Evolutionary conservation across 441 rosid species (phyloP).

Genomic region (Adansonia gregorii): DNA sequence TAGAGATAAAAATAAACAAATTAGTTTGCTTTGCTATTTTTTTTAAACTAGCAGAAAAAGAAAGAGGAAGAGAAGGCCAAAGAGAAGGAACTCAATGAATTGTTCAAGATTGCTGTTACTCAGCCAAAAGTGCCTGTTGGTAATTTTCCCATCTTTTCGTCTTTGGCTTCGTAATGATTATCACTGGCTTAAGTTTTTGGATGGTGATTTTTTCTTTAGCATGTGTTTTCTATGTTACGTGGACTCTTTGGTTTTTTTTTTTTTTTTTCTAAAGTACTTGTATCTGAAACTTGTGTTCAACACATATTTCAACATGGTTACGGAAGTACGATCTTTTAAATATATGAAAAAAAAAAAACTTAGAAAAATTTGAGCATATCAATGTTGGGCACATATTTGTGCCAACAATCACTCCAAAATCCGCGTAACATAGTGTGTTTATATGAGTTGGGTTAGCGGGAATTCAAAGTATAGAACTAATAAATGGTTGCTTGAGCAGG

Average conservation of each 20-base stretch:
- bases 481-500: conserved; percentile 44
- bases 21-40: background rate
- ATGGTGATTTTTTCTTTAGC: background rate
- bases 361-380: background rate
- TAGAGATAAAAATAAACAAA: background rate
- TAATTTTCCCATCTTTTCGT: conserved; percentile 32
- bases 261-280: too few relatives aligned
- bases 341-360: background rate
- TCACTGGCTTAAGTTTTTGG: conserved; percentile 17
- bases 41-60: conserved; percentile 62
- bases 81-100: conserved; percentile 85
- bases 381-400: background rate
- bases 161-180: background rate
- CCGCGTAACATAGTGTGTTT: background rate
- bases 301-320: background rate
- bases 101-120: conserved; percentile 89
- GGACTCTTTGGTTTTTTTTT: too few relatives aligned
- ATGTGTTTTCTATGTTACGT: background rate
- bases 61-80: conserved; percentile 87
- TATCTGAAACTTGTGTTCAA: background rate
- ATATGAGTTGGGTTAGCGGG: background rate
- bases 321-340: background rate
- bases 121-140: conserved; percentile 96
- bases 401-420: too few relatives aligned
- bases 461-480: conserved; percentile 19